Base-by-base conservation (phyloP, 139 green algal species). In the Trebouxia sp. region DNA sequence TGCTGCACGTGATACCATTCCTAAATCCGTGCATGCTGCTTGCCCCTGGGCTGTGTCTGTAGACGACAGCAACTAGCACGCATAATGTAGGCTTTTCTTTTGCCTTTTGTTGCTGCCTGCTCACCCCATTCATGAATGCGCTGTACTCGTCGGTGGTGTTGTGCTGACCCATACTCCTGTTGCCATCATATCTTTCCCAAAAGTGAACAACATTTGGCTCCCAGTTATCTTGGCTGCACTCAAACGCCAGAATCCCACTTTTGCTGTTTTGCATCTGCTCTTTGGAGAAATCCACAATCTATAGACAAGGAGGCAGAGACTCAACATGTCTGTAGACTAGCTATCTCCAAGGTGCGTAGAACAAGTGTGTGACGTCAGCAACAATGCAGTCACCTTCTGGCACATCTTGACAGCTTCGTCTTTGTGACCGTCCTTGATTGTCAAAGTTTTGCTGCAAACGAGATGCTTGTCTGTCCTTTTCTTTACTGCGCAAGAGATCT, bases 101-200 rank as follows among this genome's bases (percentile, higher is more conserved):
- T n/a, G n/a, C n/a, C 8, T 35, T 55, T 22, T 45, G 66, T 17
- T 76, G 14, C 58, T 72, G 35, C 11, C 47, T 38, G 28, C 48
- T 67, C 62, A 93, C 90, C 83, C 90, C 39, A 5, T 85, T 26
- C 85, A 96, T 88, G 80, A 95, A 92, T 10, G 47, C 14, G 14
- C 76, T 56, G 32, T 91, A 67, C 24, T 88, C 69, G 4, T 84
- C 67, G 0, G 45, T 62, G 0, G 85, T 89, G 78, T 86, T 92
- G 83, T 95, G 89, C 10, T 67, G 75, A 0, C 90, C 87, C 69
- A 95, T 75, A 9, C 45, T 45, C 12, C 32, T 43, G 48, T 94
- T 90, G 75, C 78, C 87, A 7, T 88, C 85, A 45, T 95, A 95
- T 8, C 89, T 82, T 83, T 95, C 91, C 89, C 89, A 94, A 22